Evolutionary conservation across 2,329 filamentous ascomycete genomes (phyloP).

Genomic region (Cordyceps javanica): DNA sequence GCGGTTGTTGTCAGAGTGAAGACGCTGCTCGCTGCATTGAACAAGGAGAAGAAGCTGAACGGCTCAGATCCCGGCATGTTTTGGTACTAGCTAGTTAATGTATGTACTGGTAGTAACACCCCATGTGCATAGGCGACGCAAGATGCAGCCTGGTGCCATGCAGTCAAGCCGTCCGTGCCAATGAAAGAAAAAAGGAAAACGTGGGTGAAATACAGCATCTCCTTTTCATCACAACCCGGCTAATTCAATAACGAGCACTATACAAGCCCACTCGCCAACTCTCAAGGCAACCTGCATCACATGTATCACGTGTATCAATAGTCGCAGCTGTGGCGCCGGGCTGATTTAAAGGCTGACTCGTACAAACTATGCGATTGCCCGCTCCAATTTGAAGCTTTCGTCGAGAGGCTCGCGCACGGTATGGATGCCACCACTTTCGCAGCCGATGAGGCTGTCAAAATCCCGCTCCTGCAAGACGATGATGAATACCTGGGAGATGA

Average conservation of each 20-base stretch:
- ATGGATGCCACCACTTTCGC: neutral
- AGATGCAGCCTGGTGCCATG: no score
- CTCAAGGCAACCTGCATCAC: no score
- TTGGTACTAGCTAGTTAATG: conserved; percentile 11
- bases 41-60: conserved; percentile 19
- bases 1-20: conserved; percentile 21
- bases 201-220: no score
- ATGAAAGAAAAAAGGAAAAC: no score
- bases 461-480: neutral
- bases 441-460: neutral
- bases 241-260: no score
- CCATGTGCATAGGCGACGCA: no score
- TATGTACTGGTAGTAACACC: no score
- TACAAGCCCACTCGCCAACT: no score
- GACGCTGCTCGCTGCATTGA: conserved; percentile 18
- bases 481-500: neutral
- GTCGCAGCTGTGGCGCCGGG: neutral
- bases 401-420: neutral
- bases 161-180: no score
- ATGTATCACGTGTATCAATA: conserved; percentile 3
- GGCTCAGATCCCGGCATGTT: neutral
- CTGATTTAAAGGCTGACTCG: neutral
- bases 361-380: neutral
- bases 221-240: no score
- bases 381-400: neutral